Base-by-base conservation (phyloP, 2,329 filamentous ascomycete genomes). In the Chalaropsis thielavioides region DNA sequence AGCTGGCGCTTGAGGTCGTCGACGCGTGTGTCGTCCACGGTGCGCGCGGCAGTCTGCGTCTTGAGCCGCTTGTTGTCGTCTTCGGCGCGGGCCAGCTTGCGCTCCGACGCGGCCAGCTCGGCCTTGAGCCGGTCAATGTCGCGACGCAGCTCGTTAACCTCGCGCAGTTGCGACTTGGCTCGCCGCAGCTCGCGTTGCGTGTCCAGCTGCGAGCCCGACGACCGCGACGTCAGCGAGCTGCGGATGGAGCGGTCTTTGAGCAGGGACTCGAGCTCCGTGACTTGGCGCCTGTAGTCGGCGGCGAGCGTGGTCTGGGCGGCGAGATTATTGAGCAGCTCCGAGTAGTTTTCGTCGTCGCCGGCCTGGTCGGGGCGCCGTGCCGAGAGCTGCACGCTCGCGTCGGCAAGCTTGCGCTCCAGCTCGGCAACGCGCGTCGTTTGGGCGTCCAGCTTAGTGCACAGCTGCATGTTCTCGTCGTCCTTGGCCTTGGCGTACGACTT, bases 401-500 rank as follows among this genome's bases (percentile, higher is more conserved):
- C 77, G 63, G 84, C 81, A 67, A 89, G 76, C 64, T 86, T 80
- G 1, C 80, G 77, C 63, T 86, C 79, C 70, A 79, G 80, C 67
- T 79, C 77, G 72, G 91, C 87, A 31, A 87, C 83, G 71, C 82
- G 87, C 68, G 81, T 79, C 68, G 86, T 84, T 71, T 90, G 87
- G 67, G 87, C 83, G 67, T 81, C 81, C 43, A 92, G 79, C 70
- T 84, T 82, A 67, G 84, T 81, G 24, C 81, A 79, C 61, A 92
- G 75, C 65, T 87, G 80, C 31, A 82, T 80, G 24, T 86, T 85
- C 73, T 91, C 86, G 19, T 79, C 78, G 71, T 92, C 89, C 73
- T 91, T 92, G 75, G 87, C 83, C 72, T 86, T 85, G 54, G 89
- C 89, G 71, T 87, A 92, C 64, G 85, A 86, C 75, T 89, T 92